Evolutionary conservation across 768 basidiomycete genomes (phyloP).

Genomic region (Mycena venus): DNA sequence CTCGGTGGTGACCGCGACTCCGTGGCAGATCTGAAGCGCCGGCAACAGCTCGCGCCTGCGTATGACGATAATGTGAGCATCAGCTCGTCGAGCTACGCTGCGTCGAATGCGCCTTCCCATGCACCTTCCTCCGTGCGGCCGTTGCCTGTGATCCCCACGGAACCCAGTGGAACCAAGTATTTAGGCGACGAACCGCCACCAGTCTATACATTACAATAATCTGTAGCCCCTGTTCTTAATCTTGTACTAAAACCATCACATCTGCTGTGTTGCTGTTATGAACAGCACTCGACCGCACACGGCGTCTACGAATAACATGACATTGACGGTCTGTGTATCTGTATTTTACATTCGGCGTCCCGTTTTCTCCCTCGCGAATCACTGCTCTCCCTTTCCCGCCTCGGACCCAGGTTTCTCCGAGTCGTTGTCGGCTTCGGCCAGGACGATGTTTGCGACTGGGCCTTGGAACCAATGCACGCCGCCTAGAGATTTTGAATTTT

Average conservation of each 20-base stretch:
- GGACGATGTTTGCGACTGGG: constrained; percentile 21
- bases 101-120: constrained; percentile 8
- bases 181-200: constrained; percentile 18
- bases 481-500: not conserved
- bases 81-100: not conserved
- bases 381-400: not conserved
- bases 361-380: not conserved
- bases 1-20: constrained; percentile 27
- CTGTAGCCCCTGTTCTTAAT: constrained; percentile 10
- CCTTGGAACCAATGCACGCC: constrained; percentile 45
- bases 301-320: not conserved
- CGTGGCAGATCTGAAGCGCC: constrained; percentile 31
- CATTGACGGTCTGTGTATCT: not conserved
- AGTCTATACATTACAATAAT: constrained; percentile 32
- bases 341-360: not conserved
- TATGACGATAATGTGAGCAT: constrained; percentile 21
- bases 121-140: constrained; percentile 27
- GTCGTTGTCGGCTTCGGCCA: not conserved
- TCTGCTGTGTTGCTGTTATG: not conserved
- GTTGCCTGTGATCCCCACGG: constrained; percentile 26
- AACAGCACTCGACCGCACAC: not conserved
- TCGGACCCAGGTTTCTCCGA: not conserved
- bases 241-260: not conserved
- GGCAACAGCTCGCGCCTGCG: constrained; percentile 20
- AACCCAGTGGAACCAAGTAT: not conserved